Conservation (phyloP, 2,329 filamentous ascomycete species). For the Colletotrichum sp. region DNA sequence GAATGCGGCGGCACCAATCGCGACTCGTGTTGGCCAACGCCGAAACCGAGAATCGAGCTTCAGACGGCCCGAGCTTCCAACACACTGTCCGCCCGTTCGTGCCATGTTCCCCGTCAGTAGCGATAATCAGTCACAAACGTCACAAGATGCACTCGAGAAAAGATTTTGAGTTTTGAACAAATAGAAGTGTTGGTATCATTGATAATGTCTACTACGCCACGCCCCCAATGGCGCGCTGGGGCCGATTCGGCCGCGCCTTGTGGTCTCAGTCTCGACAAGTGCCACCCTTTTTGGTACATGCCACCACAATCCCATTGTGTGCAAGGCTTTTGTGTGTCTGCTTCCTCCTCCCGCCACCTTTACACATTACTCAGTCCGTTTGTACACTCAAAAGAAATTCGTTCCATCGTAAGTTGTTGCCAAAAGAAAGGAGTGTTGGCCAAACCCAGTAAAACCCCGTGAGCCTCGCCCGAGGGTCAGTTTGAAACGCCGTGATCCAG, state of each 20-base stretch:
- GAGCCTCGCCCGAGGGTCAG: neutral
- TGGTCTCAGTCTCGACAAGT: neutral
- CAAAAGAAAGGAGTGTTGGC: slow-evolving; percentile 4
- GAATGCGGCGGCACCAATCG: neutral
- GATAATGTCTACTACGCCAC: slow-evolving; percentile 6
- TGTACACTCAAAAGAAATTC: slow-evolving; percentile 17
- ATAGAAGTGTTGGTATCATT: slow-evolving; percentile 18
- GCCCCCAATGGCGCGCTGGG: neutral
- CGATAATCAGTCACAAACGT: neutral
- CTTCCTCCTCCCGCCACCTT: neutral
- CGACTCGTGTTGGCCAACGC: neutral
- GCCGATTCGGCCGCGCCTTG: neutral
- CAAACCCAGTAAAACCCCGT: neutral
- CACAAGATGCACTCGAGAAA: neutral
- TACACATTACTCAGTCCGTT: slow-evolving; percentile 15
- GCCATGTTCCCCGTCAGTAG: neutral
- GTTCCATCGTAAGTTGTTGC: slow-evolving; percentile 5
- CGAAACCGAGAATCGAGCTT: neutral
- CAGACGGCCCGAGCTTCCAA: neutral
- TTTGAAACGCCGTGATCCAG: slow-evolving; percentile 15
- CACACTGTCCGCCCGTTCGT: neutral
- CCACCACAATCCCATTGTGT: neutral
- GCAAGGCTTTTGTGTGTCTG: neutral
- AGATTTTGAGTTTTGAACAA: neutral
- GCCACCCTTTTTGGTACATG: slow-evolving; percentile 14